Evolutionary conservation across 2,329 filamentous ascomycete species (phyloP), one percentile per base, ranked within the genome.

Genomic region (Xylariomycetidae sp.): DNA sequence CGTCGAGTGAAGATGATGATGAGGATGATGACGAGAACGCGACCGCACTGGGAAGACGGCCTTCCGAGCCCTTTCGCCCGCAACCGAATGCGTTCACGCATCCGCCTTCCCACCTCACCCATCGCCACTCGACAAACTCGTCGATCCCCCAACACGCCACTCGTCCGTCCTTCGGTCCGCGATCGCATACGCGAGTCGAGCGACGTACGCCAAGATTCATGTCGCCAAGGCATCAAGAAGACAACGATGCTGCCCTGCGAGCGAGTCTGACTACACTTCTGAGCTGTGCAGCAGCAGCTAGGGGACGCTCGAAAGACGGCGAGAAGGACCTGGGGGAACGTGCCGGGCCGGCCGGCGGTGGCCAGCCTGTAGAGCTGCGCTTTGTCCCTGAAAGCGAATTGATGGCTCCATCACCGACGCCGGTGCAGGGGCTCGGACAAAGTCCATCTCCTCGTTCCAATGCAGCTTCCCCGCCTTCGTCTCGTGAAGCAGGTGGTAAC

Each of bases 1-100:
- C 72, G 22, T 68, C 64, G 10, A 69, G 68, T 29, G 65, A 63
- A 15, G 65, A 67, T 19, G 70, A 47, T 6, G 26, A 29, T 6
- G 26, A 29, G 18, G 74, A 80, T 38, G 81, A 80, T 37, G 81
- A 88, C 44, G 88, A 93, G 60, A 83, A 85, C 46, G 79, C 79
- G 3, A 95, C 89, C 1, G 87, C 89, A 1, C 70, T 95, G 33
- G 88, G 87, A 41, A 45, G 51, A 30, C 48, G 50, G 26, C 63
- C 62, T 12, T 67, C 74, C 7, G 72, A 76, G 40, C 60, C 64
- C 25, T 95, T 95, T 57, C 82, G 81, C 15, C 90, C 90, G 8
- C 87, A 94, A 51, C 89, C 89, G 6, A 95, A 95, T 52, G 87
- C 84, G 23, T 95, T 95, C 57, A 85, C 87, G 0, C 88, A 95